These are phyloP conservation scores for Capsicum rhomboideum DNA, from an alignment of 257 asterid species.

Conservation along the genomic window DNA sequence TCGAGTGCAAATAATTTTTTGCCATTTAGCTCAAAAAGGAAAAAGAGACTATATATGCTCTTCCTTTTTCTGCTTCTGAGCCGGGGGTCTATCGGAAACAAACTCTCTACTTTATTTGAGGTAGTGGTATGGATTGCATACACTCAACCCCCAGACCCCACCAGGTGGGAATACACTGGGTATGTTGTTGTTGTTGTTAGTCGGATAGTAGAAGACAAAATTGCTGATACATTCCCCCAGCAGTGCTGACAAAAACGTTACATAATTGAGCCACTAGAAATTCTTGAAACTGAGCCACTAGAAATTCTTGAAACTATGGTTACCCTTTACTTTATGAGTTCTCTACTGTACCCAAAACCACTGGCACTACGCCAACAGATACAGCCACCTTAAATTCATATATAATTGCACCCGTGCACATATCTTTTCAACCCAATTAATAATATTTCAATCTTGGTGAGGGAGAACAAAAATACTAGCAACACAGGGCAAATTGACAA, in stretches of 20 bases:
- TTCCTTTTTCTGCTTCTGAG: no score
- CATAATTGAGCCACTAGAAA: neutral
- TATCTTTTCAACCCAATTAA: neutral
- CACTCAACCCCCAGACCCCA: no score
- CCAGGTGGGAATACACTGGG: no score
- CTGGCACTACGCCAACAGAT: slow-evolving; percentile 12
- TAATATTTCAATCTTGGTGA: neutral
- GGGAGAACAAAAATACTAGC: neutral
- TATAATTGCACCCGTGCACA: neutral
- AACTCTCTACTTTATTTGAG: no score
- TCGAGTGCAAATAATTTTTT: no score
- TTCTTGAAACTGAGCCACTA: slow-evolving; percentile 2
- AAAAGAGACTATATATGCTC: no score
- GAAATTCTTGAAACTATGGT: slow-evolving; percentile 6
- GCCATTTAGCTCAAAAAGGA: no score
- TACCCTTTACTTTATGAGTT: neutral
- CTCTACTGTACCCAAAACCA: slow-evolving; percentile 3
- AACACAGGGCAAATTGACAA: neutral
- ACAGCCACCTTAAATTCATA: neutral
- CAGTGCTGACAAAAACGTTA: neutral
- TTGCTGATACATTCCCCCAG: neutral
- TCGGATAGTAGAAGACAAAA: neutral
- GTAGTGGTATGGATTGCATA: no score
- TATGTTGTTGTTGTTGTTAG: no score
- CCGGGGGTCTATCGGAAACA: no score